Evolutionary conservation across 441 rosid species (phyloP).

Genomic region (Erodium texanum): DNA sequence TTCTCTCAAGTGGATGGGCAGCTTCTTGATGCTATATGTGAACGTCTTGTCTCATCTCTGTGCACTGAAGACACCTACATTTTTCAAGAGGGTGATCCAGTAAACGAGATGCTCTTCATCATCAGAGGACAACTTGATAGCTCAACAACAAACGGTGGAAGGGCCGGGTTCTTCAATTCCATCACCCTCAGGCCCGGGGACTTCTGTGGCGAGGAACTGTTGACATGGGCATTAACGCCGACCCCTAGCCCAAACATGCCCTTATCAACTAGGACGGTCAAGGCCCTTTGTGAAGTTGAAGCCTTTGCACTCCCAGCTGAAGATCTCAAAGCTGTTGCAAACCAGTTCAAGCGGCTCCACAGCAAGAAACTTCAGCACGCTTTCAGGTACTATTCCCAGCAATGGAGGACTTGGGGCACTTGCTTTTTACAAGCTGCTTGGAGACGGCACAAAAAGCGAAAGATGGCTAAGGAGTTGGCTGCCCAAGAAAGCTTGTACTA

Average conservation of each 20-base stretch:
- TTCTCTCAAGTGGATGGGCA: constrained; percentile 93
- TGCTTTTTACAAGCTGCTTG: constrained; percentile 88
- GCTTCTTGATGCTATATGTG: constrained; percentile 88
- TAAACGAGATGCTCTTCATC: constrained; percentile 73
- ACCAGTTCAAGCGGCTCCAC: constrained; percentile 78
- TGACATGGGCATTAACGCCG: constrained; percentile 84
- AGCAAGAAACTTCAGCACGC: constrained; percentile 90
- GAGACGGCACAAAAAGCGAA: constrained; percentile 64
- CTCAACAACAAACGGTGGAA: constrained; percentile 86
- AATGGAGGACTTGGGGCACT: constrained; percentile 97
- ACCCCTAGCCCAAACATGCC: constrained; percentile 67
- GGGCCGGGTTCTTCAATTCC: constrained; percentile 82
- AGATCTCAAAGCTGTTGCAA: constrained; percentile 82
- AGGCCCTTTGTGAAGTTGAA: constrained; percentile 69
- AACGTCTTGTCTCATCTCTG: constrained; percentile 60
- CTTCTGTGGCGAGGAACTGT: constrained; percentile 85
- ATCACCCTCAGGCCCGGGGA: constrained; percentile 69
- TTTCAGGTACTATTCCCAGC: constrained; percentile 76
- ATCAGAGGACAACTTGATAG: constrained; percentile 83
- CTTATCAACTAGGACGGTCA: constrained; percentile 83
- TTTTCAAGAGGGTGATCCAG: constrained; percentile 86
- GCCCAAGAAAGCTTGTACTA: constrained; percentile 30
- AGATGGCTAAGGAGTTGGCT: constrained; percentile 33
- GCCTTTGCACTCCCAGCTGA: constrained; percentile 82
- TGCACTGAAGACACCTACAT: constrained; percentile 67